Base-by-base conservation (phyloP, 129 eudicot species). In the Sambucus nigra region DNA sequence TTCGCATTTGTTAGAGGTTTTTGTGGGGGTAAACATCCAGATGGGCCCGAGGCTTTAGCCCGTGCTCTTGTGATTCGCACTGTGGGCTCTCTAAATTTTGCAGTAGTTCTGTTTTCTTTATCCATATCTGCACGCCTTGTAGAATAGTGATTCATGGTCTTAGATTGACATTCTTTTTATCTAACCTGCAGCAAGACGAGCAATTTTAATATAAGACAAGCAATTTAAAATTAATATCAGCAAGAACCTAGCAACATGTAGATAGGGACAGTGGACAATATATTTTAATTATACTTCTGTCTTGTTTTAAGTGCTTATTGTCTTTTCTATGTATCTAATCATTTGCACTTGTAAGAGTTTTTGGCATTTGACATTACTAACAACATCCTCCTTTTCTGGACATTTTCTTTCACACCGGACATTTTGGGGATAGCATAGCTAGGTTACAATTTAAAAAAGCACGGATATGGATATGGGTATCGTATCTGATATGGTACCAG, bases 21-120 rank as follows among this genome's bases (percentile, higher is more conserved):
- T 39, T 49, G 25, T 53, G 81, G 82, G 29, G 84, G 88, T 55
- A 82, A 60, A 53, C 63, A 68, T 65, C 84, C 76, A 29, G 79
- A 64, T 29, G 67, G 45, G 25, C 72, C 79, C 68, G 80, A 65
- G 40, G 76, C 72, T 75, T 86, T 92, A 42, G 99, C 88, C 33
- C 81, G 78, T 70, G 94, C 82, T 77, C 94, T 69, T 28, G 96
- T 86, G 48, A 86, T 64, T 50, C 99, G 78, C 52, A 65, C 69
- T 53, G 71, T 53, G 33, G 85, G 71, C 50, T 55, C 72, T 68
- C 52, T 77, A 47, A 67, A 51, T 55, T 68, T 68, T 57, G 69
- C 64, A 39, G 50, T 63, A 31, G 69, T 54, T 63, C 20, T 68
- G 29, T 79, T 87, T 69, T 76, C 89, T 63, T 73, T 78, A 61